phyloP scores from a whole-genome alignment of 106 monocot species.

The Dendrobium nobile region DNA sequence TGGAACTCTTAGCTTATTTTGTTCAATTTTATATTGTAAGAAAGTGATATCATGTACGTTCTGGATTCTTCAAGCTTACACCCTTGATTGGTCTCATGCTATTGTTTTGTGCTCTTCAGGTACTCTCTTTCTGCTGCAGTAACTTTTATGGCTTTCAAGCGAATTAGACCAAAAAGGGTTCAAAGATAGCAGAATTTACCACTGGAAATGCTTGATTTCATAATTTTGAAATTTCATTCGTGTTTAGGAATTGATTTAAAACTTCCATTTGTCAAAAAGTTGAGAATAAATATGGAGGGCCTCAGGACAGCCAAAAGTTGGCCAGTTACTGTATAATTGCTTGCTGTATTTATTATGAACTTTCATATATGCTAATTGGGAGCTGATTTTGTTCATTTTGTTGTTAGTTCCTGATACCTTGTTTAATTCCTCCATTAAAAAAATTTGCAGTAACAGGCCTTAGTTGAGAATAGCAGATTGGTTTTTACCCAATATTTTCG shows the following conservation, averaged over 20 bases:
- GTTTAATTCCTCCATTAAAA: too few relatives aligned
- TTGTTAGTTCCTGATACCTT: too few relatives aligned
- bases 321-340: not conserved
- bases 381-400: too few relatives aligned
- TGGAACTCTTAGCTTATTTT: too few relatives aligned
- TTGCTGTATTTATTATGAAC: not conserved
- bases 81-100: not conserved
- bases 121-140: conserved; percentile 85
- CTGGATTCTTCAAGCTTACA: not conserved
- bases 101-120: conserved; percentile 29
- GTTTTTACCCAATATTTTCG: too few relatives aligned
- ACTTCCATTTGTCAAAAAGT: not conserved
- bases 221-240: too few relatives aligned
- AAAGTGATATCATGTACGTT: not conserved
- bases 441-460: too few relatives aligned
- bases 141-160: conserved; percentile 74
- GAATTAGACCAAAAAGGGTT: conserved; percentile 57
- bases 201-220: not conserved
- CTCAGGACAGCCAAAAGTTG: not conserved
- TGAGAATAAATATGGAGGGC: not conserved
- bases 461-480: too few relatives aligned
- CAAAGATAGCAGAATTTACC: conserved; percentile 18
- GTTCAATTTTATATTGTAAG: not conserved
- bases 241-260: not conserved
- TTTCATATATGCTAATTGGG: too few relatives aligned